Evolutionary conservation across 441 rosid genomes (phyloP).

Genomic region (Theobroma grandiflorum): DNA sequence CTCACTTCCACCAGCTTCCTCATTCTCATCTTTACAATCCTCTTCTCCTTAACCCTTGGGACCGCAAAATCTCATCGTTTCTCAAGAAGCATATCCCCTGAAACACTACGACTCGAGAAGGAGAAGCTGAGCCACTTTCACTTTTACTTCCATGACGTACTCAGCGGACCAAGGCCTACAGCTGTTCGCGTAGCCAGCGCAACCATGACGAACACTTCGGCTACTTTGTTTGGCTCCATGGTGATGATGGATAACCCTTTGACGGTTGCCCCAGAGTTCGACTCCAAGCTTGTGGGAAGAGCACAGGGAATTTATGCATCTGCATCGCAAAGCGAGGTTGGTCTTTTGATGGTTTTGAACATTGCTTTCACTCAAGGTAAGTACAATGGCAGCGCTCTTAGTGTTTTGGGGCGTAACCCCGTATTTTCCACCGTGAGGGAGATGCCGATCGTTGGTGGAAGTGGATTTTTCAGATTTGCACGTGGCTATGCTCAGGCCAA

Average conservation of each 20-base stretch:
- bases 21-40: slow-evolving; percentile 2
- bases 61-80: slow-evolving; percentile 32
- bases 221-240: slow-evolving; percentile 54
- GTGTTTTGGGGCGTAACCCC: slow-evolving; percentile 62
- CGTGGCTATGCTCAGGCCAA: slow-evolving; percentile 71
- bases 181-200: slow-evolving; percentile 50
- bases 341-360: slow-evolving; percentile 60
- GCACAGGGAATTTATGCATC: slow-evolving; percentile 73
- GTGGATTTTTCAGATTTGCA: slow-evolving; percentile 69
- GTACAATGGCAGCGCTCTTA: slow-evolving; percentile 68
- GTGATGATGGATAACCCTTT: slow-evolving; percentile 60
- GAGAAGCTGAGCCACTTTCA: slow-evolving; percentile 72
- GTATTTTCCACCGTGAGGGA: slow-evolving; percentile 53
- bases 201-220: slow-evolving; percentile 40
- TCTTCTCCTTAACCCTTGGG: neutral
- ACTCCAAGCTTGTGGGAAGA: slow-evolving; percentile 63
- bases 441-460: slow-evolving; percentile 72
- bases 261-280: slow-evolving; percentile 46
- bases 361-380: slow-evolving; percentile 64
- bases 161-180: slow-evolving; percentile 59
- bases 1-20: neutral
- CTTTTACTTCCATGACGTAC: slow-evolving; percentile 77
- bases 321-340: slow-evolving; percentile 45
- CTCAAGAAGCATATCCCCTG: slow-evolving; percentile 35
- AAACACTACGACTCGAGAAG: slow-evolving; percentile 42